These are phyloP conservation scores for Chamaecrista fasciculata DNA, from an alignment of 306 rosid genomes.

Conservation along the genomic window DNA sequence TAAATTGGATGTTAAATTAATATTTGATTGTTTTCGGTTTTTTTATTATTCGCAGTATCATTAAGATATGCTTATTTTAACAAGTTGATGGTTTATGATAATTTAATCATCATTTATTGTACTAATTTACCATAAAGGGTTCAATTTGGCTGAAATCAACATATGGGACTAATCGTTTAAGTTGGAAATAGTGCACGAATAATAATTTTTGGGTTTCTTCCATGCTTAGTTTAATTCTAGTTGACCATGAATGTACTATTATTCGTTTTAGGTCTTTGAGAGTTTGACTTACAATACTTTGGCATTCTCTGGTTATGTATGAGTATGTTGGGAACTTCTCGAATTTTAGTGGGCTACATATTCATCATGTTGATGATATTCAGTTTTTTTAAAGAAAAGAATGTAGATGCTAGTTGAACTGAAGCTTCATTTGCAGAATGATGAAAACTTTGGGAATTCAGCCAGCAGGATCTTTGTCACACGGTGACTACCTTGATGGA, in stretches of 20 bases:
- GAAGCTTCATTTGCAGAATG: not conserved
- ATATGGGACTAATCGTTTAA: not conserved
- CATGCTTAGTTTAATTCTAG: not conserved
- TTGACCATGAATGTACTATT: not conserved
- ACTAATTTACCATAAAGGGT: no score
- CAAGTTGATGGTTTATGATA: no score
- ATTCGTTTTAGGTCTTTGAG: not conserved
- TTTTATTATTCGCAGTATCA: no score
- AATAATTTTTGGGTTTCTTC: not conserved
- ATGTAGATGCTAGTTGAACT: not conserved
- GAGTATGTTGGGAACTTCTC: not conserved
- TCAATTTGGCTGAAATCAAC: not conserved
- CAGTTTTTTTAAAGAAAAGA: not conserved
- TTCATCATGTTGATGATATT: not conserved
- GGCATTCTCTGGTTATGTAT: not conserved
- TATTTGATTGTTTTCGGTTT: no score
- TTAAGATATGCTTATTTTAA: no score
- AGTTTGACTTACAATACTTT: not conserved
- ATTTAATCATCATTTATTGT: no score
- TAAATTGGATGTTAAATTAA: not conserved
- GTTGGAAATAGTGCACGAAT: not conserved
- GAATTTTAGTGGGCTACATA: not conserved
- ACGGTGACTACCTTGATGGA: not conserved
- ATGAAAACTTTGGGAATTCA: not conserved
- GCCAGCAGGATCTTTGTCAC: not conserved